Base-by-base conservation (phyloP, 176 grass and related monocot species). In the Microstegium vimineum region DNA sequence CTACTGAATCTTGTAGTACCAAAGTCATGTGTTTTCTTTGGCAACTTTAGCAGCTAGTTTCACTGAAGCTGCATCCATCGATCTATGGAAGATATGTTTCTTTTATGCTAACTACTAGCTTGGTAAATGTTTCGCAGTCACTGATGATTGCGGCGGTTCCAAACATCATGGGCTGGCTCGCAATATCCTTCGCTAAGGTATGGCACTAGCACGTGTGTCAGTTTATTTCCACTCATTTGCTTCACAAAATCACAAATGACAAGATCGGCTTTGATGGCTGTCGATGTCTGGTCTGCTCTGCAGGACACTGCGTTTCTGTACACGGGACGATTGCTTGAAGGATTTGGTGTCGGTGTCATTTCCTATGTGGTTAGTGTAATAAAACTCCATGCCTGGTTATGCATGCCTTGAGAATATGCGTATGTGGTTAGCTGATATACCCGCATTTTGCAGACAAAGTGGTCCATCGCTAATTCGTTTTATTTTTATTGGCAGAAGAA, bases 91-190 rank as follows among this genome's bases (percentile, higher is more conserved):
- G n/a, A n/a, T n/a, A n/a, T n/a, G n/a, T n/a, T n/a, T 37, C 36
- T 37, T 37, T 37, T 37, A 37, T 6, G 36, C 5, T n/a, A 2
- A 5, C 5, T n/a, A 9, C n/a, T n/a, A n/a, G 9, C 17, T 23
- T 77, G 27, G 26, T 45, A 52, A 69, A 12, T 76, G 9, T 86
- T 59, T 76, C 73, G 5, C n/a, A n/a, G 95, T 95, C 95, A 41
- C 35, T 98, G 82, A 98, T 98, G 90, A 91, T 95, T 36, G 95
- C 95, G 18, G 92, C 95, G 34, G 76, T 98, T 61, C 95, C 95
- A 4, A 98, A 98, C 69, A 95, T 98, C 64, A 84, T 98, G 37
- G 95, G 95, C n/a, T 98, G 90, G 92, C 89, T 98, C 38, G 92
- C 90, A 22, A 98, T 98, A 72, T 98, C 95, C 36, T 93, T 98